phyloP scores from a whole-genome alignment of 139 green algal genomes.

The Haematococcus sp. region DNA sequence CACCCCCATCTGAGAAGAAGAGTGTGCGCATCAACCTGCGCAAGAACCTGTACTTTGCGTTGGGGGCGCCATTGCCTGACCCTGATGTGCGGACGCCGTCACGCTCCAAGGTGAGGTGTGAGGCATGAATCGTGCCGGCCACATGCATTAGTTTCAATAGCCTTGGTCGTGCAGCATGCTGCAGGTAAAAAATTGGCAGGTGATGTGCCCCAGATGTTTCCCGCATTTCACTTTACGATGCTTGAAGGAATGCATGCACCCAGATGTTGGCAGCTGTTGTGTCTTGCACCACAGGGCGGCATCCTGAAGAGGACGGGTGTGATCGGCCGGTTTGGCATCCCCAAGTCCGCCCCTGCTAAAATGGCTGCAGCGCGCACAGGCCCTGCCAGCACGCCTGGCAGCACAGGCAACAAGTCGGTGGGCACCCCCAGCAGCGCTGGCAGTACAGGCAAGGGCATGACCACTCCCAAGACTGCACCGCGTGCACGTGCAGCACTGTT shows the following conservation, averaged over 20 bases:
- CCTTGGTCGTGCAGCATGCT: no score
- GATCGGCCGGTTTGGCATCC: neutral
- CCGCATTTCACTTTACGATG: no score
- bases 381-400: neutral
- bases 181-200: no score
- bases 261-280: neutral
- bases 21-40: constrained; percentile 71
- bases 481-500: neutral
- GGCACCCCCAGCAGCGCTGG: neutral
- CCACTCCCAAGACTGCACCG: neutral
- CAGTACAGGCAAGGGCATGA: neutral
- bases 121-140: neutral
- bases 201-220: no score
- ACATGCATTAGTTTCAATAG: neutral
- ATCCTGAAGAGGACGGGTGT: constrained; percentile 1
- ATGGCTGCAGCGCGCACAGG: neutral
- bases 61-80: constrained; percentile 60
- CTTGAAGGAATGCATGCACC: no score
- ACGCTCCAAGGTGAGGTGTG: constrained; percentile 54
- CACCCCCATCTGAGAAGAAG: constrained; percentile 35
- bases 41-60: constrained; percentile 73
- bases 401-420: neutral
- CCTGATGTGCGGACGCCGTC: constrained; percentile 71
- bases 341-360: constrained; percentile 2
- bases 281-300: neutral